A percentile compares a stretch with the other conserved stretches of the same genome.
phyloP scores from a whole-genome alignment of 1,284 basidiomycete genomes.

The Ustilago vetiveriae region DNA sequence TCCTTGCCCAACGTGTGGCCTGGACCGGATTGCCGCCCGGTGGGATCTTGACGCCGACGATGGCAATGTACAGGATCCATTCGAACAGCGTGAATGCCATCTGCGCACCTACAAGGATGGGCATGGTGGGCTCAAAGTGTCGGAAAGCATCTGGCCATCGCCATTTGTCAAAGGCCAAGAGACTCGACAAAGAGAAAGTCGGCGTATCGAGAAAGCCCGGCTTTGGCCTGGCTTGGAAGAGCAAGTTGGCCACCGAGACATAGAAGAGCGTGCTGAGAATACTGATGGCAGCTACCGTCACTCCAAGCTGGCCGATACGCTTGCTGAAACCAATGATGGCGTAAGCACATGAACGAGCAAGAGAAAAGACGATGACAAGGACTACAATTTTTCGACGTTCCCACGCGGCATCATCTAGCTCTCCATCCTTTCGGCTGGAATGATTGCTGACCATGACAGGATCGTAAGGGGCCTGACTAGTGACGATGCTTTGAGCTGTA shows the following conservation, averaged over 20 bases:
- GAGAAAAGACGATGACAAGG: conserved; percentile 30
- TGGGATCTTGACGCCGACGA: conserved; percentile 49
- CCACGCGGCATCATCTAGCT: conserved; percentile 18
- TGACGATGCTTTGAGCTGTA: background rate
- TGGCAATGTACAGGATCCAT: conserved; percentile 48
- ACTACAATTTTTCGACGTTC: conserved; percentile 29
- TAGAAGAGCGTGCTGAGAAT: conserved; percentile 50
- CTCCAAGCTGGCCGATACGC: conserved; percentile 38
- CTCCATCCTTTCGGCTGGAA: background rate
- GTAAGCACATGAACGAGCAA: conserved; percentile 24
- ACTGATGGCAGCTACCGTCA: conserved; percentile 45
- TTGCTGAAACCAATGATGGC: conserved; percentile 46
- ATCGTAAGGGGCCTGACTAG: background rate
- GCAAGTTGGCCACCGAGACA: conserved; percentile 47
- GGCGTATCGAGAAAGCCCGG: background rate
- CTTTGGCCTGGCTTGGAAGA: conserved; percentile 43
- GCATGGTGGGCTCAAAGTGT: conserved; percentile 32
- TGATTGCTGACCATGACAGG: conserved; percentile 6
- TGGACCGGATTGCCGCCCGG: conserved; percentile 40
- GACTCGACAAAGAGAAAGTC: background rate
- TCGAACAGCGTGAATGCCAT: conserved; percentile 44
- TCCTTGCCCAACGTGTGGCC: conserved; percentile 40
- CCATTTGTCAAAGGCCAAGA: conserved; percentile 8
- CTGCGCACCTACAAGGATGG: conserved; percentile 33
- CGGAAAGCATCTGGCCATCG: conserved; percentile 29